Evolutionary conservation across 768 basidiomycete species (phyloP).

Genomic region (Termitomyces sp.): DNA sequence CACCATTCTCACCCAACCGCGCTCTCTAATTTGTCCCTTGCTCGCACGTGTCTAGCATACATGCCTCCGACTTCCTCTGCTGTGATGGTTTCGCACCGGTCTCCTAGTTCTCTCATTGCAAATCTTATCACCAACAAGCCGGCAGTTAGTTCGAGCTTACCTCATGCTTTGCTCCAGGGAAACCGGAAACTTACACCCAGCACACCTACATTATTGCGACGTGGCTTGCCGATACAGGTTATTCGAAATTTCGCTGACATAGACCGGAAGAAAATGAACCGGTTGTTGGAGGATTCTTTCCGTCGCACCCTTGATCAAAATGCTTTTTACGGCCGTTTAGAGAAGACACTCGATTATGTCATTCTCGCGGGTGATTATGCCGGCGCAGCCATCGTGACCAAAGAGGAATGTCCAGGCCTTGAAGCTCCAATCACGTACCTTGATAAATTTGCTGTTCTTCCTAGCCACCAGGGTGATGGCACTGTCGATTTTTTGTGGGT

Average conservation of each 20-base stretch:
- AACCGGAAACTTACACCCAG: conserved; percentile 82
- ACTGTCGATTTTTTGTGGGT: conserved; percentile 99
- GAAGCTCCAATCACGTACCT: conserved; percentile 74
- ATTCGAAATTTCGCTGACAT: conserved; percentile 65
- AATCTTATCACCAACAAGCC: conserved; percentile 99
- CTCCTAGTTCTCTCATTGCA: conserved; percentile 89
- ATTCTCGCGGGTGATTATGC: conserved; percentile 94
- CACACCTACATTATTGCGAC: conserved; percentile 90
- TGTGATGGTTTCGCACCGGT: conserved; percentile 95
- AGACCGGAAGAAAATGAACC: conserved; percentile 68
- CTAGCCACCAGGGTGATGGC: conserved; percentile 93
- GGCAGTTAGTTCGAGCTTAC: conserved; percentile 90
- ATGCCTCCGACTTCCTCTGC: conserved; percentile 95
- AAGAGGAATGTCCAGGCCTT: conserved; percentile 36
- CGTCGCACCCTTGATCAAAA: conserved; percentile 61
- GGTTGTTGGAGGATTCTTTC: conserved; percentile 88
- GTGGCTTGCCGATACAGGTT: conserved; percentile 83
- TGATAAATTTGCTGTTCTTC: conserved; percentile 97
- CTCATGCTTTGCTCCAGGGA: conserved; percentile 86
- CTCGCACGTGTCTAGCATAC: conserved; percentile 80
- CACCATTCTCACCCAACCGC: conserved; percentile 73
- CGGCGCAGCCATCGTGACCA: conserved; percentile 91
- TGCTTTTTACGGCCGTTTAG: conserved; percentile 76
- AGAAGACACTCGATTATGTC: conserved; percentile 78
- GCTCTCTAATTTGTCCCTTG: conserved; percentile 78